A percentile compares a stretch with the other conserved stretches of the same genome.
phyloP scores from a whole-genome alignment of 2,329 filamentous ascomycete species.

The Xylariomycetidae sp. region DNA sequence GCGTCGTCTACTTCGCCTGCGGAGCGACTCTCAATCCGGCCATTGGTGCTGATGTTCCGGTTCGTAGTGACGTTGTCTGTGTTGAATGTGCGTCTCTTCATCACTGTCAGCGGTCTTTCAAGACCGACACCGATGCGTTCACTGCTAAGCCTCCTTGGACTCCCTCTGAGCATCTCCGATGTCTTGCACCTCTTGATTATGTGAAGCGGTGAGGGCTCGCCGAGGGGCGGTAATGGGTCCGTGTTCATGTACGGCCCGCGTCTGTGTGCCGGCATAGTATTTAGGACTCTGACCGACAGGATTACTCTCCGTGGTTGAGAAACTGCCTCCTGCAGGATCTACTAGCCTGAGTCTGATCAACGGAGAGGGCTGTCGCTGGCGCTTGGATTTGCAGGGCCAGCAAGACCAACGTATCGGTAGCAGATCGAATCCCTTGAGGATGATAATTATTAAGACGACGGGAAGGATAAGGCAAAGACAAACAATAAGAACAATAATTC shows the following conservation, averaged over 20 bases:
- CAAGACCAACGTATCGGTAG: conserved; percentile 7
- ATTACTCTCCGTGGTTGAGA: conserved; percentile 19
- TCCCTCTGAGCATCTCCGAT: conserved; percentile 15
- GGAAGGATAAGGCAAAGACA: conserved; percentile 31
- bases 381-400: conserved; percentile 5
- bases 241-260: conserved; percentile 8
- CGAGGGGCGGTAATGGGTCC: conserved; percentile 7
- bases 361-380: conserved; percentile 1
- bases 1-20: neutral
- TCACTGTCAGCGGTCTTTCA: conserved; percentile 20
- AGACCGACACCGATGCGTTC: conserved; percentile 17
- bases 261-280: conserved; percentile 6
- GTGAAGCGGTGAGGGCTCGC: conserved; percentile 21
- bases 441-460: conserved; percentile 28
- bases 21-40: neutral
- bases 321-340: conserved; percentile 9
- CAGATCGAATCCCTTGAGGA: conserved; percentile 23
- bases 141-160: conserved; percentile 15
- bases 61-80: neutral
- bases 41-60: neutral
- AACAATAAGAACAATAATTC: conserved; percentile 17
- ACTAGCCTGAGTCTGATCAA: conserved; percentile 1
- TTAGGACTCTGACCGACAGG: conserved; percentile 17
- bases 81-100: conserved; percentile 17
- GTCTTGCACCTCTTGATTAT: conserved; percentile 23